phyloP scores from a whole-genome alignment of 495 filamentous ascomycete species.

The Xylaria flabelliformis region DNA sequence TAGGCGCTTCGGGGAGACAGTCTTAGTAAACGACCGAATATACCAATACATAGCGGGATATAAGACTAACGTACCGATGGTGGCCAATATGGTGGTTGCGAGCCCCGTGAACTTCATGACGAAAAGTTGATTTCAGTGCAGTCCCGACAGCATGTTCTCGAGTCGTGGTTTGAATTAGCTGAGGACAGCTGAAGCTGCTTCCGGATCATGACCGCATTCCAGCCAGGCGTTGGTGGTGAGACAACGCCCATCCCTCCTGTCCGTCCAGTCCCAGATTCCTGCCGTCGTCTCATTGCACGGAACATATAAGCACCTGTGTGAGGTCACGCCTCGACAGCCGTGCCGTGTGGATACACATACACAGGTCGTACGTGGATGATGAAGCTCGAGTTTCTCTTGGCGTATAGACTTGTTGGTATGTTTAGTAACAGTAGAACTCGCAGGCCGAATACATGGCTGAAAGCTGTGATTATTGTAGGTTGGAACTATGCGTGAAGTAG shows the following conservation, averaged over 20 bases:
- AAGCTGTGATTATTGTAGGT: neutral
- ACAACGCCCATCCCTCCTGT: neutral
- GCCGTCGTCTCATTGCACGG: neutral
- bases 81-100: neutral
- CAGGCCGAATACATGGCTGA: neutral
- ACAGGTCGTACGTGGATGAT: neutral
- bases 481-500: neutral
- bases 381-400: neutral
- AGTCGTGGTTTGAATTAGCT: neutral
- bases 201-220: neutral
- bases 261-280: neutral
- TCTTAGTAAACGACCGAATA: neutral
- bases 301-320: neutral
- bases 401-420: neutral
- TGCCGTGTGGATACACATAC: neutral
- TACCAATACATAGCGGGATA: neutral
- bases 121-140: neutral
- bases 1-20: slow-evolving; percentile 9
- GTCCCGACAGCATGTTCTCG: no score
- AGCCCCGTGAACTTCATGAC: slow-evolving; percentile 1
- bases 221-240: neutral
- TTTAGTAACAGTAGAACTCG: neutral
- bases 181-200: neutral
- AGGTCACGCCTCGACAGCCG: neutral
- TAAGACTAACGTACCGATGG: slow-evolving; percentile 5